Percentiles rank a stretch among this genome's conserved stretches.
phyloP scores from a whole-genome alignment of 2,329 filamentous ascomycete genomes.

The Stachybotrys chartarum region DNA sequence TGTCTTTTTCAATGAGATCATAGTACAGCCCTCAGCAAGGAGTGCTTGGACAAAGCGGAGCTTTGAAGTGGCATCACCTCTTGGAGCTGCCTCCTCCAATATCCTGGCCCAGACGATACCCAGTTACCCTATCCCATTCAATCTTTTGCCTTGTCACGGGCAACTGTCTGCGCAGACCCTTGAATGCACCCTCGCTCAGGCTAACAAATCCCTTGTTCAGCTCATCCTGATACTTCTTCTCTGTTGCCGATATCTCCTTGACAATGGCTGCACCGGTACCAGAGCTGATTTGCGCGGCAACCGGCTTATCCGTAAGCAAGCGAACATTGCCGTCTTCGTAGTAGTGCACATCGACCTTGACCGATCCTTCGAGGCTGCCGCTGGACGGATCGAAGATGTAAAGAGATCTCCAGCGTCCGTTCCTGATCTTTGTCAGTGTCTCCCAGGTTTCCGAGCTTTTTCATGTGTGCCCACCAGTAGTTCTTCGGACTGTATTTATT shows the following conservation, averaged over 20 bases:
- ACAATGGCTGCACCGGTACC: conserved; percentile 62
- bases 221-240: conserved; percentile 95
- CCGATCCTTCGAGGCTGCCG: conserved; percentile 62
- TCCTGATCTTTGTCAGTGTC: conserved; percentile 46
- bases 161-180: conserved; percentile 82
- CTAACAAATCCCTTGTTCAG: conserved; percentile 83
- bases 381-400: conserved; percentile 73
- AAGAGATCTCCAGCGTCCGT: conserved; percentile 88
- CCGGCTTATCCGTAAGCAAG: conserved; percentile 77
- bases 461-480: conserved; percentile 62
- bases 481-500: conserved; percentile 98
- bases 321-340: conserved; percentile 99
- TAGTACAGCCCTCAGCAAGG: too few species aligned
- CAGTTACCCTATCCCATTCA: conserved; percentile 97
- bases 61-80: conserved; percentile 26
- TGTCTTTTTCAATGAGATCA: too few species aligned
- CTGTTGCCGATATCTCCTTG: conserved; percentile 68
- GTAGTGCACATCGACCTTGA: conserved; percentile 97
- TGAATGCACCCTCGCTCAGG: conserved; percentile 92
- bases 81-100: conserved; percentile 61
- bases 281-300: conserved; percentile 54
- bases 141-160: conserved; percentile 98
- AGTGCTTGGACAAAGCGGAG: too few species aligned
- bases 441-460: background rate
- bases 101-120: conserved; percentile 79